These are phyloP conservation scores for Pseudopithomyces maydicus DNA, from an alignment of 2,329 filamentous ascomycete species.

Conservation along the genomic window DNA sequence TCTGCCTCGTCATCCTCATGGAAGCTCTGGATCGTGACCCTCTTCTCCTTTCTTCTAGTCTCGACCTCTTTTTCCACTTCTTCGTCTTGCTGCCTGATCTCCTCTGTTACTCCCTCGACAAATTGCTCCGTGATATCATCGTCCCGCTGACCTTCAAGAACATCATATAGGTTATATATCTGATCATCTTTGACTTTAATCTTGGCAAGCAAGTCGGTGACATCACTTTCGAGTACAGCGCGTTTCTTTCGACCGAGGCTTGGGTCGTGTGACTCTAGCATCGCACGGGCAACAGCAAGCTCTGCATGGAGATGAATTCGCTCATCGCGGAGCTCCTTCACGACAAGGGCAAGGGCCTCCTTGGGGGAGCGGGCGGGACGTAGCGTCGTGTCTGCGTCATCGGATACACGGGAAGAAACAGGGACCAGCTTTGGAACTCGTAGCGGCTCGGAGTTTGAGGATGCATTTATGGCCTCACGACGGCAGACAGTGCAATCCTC, in stretches of 20 bases:
- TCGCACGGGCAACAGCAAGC: constrained; percentile 64
- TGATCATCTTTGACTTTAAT: constrained; percentile 78
- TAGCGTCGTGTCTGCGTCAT: constrained; percentile 64
- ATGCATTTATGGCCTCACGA: constrained; percentile 44
- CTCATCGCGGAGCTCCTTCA: constrained; percentile 82
- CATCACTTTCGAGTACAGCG: constrained; percentile 63
- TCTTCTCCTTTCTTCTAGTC: constrained; percentile 36
- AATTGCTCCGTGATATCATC: constrained; percentile 54
- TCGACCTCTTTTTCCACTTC: constrained; percentile 32
- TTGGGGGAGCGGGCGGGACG: constrained; percentile 69
- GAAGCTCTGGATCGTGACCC: constrained; percentile 45
- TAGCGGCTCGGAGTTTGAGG: constrained; percentile 31
- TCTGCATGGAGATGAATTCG: constrained; percentile 75
- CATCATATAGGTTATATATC: constrained; percentile 82
- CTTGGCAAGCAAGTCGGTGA: constrained; percentile 65
- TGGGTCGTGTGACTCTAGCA: constrained; percentile 67
- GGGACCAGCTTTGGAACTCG: constrained; percentile 57
- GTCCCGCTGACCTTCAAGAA: constrained; percentile 77
- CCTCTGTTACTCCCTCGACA: constrained; percentile 50
- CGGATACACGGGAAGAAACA: constrained; percentile 56
- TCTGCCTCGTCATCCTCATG: constrained; percentile 32
- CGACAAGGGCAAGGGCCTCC: constrained; percentile 77
- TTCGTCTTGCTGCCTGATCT: constrained; percentile 47
- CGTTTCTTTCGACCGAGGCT: constrained; percentile 67
- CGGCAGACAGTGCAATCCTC: constrained; percentile 63